Base-by-base conservation (phyloP, 2,329 filamentous ascomycete genomes). In the Penicillium paneum region DNA sequence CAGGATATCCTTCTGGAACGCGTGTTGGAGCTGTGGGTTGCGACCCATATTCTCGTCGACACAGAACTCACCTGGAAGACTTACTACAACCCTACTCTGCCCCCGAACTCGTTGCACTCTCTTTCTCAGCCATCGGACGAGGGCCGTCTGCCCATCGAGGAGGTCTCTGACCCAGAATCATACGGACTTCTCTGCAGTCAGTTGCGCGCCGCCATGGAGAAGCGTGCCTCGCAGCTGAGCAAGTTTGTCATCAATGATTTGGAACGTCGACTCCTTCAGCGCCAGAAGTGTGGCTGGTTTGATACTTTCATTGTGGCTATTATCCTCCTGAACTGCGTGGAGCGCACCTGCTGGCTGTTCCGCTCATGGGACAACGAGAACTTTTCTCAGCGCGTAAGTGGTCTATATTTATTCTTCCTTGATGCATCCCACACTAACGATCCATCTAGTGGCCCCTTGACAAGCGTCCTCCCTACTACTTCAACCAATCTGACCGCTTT, bases 311-410 rank as follows among this genome's bases (percentile, higher is more conserved):
- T 86, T n/a, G 78, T 80, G 5, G 77, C 81, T 0, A 73, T 85
- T n/a, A 74, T 85, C 15, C 71, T 85, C 0, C 71, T 86, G 24
- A 82, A 80, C 54, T 83, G 81, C 57, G 79, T 84, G 13, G 83
- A 85, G 68, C 76, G 82, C 50, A 83, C 82, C 69, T 80, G 80
- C 64, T 83, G 81, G 75, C 70, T 83, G 3, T 85, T 82, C 69
- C 78, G 75, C 31, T 77, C 73, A 1, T 83, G 79, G 79, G 78
- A 82, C 34, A 70, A 73, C 42, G 71, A 74, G 42, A 64, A 64
- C 35, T 73, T 71, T 56, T 52, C 64, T 21, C 65, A 68, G 49
- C 68, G 68, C 19, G 71, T 74, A 65, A 65, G 70, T 66, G 17
- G 8, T 36, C 5, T 12, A 3, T 21, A 24, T 13, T 24, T 32